Conservation (phyloP, 805 yeast genomes). For the Metschnikowia hibisci region DNA sequence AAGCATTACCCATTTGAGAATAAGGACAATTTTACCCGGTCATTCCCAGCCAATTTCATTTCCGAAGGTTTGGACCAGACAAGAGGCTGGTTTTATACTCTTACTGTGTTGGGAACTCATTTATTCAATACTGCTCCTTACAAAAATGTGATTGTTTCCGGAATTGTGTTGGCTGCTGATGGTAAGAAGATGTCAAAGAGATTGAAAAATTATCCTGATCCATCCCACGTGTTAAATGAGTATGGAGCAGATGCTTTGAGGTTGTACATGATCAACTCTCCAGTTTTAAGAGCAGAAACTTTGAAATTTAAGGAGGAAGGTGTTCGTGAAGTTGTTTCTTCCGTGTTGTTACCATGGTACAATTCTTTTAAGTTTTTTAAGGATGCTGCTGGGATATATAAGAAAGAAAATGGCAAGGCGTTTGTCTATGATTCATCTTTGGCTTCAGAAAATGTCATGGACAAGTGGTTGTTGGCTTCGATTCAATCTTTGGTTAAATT, state of each 20-base stretch:
- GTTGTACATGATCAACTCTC: conserved; percentile 93
- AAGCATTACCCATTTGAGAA: conserved; percentile 95
- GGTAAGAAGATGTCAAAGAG: conserved; percentile 99
- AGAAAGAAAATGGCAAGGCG: conserved; percentile 66
- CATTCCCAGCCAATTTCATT: conserved; percentile 96
- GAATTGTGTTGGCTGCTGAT: conserved; percentile 95
- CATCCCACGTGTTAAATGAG: conserved; percentile 69
- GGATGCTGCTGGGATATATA: conserved; percentile 82
- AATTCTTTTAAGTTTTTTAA: conserved; percentile 95
- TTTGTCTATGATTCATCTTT: conserved; percentile 68
- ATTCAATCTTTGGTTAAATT: conserved; percentile 83
- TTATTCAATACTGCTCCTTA: conserved; percentile 89
- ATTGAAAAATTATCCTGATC: conserved; percentile 97
- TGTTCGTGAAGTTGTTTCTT: conserved; percentile 94
- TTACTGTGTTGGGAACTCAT: conserved; percentile 93
- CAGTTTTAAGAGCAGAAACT: conserved; percentile 94
- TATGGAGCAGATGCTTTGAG: conserved; percentile 99
- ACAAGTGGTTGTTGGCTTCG: conserved; percentile 95
- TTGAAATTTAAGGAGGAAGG: conserved; percentile 98
- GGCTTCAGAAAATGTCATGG: conserved; percentile 86
- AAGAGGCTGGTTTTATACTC: conserved; percentile 99
- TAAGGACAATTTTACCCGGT: conserved; percentile 59
- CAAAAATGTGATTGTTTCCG: conserved; percentile 91
- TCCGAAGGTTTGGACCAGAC: conserved; percentile 99
- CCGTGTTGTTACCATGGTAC: conserved; percentile 98